Evolutionary conservation across 176 grass and related monocot genomes (phyloP), one percentile per base, ranked within the genome.

Genomic region (Zoysia pacifica): DNA sequence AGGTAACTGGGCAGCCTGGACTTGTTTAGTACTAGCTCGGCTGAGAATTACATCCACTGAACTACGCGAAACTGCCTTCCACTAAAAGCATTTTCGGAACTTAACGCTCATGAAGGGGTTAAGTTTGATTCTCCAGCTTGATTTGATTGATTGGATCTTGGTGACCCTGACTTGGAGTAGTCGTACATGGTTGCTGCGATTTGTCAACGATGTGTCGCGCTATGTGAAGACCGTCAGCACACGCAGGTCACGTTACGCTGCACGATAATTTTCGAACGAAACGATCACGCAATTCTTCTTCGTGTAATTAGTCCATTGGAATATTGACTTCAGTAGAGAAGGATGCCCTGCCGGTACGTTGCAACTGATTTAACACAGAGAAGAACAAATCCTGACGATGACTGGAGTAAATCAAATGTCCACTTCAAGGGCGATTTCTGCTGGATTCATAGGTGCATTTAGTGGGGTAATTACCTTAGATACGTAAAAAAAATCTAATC

Each of bases 201-300:
- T 38, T 51, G 43, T 66, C 66, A 77, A 85, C 61, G 43, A 51
- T 61, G 43, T 89, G 66, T 59, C 78, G 49, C 72, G 4, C 72
- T 72, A 77, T 66, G 72, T 3, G 48, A 71, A 64, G 82, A 72
- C 49, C 77, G 65, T 59, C 77, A 50, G 79, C 50, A 49, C 41
- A n/a, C 54, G 6, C 3, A 18, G 6, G 65, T 76, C 65, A 56
- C 77, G 41, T 75, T 69, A 70, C 28, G 40, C 59, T 72, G 67
- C 60, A 19, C 15, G 10, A 47, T 55, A 9, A 60, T 66, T 49
- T 58, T 48, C 36, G 48, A 36, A 12, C 82, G 58, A 42, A 4
- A 64, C 81, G 72, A 81, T 85, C 77, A 58, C 58, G 9, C 76
- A 65, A 4, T 71, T 64, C 48, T 18, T 70, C 65, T 50, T 71